A percentile compares a stretch with the other conserved stretches of the same genome.
These are phyloP conservation scores for Ophiobolus disseminans DNA, from an alignment of 2,329 filamentous ascomycete species.

Conservation along the genomic window DNA sequence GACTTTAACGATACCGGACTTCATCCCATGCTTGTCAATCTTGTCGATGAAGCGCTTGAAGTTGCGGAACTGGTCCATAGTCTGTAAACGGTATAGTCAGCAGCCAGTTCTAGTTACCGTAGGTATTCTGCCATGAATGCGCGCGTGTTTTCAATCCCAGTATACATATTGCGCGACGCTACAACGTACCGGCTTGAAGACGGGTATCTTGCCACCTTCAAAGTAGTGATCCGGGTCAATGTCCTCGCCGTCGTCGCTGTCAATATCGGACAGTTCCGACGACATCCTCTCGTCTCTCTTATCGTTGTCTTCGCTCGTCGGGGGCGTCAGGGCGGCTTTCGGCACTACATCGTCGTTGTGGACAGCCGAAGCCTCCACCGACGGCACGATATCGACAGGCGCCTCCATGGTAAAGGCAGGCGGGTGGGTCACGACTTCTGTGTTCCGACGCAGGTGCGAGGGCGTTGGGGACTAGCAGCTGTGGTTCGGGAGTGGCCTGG, in stretches of 20 bases:
- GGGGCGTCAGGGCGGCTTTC: constrained; percentile 57
- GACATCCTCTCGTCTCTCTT: constrained; percentile 54
- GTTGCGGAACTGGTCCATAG: constrained; percentile 92
- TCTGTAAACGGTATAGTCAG: constrained; percentile 54
- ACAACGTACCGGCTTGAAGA: constrained; percentile 81
- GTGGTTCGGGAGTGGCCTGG: constrained; percentile 33
- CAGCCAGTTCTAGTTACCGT: not conserved
- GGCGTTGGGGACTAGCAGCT: constrained; percentile 31
- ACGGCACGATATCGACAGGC: constrained; percentile 39
- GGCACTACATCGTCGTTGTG: constrained; percentile 35
- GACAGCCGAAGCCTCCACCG: constrained; percentile 38
- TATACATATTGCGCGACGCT: constrained; percentile 4
- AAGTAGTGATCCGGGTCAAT: constrained; percentile 88
- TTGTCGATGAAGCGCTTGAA: constrained; percentile 92
- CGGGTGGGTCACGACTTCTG: constrained; percentile 12
- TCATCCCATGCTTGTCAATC: constrained; percentile 95
- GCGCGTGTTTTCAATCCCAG: constrained; percentile 9
- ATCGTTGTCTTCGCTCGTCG: constrained; percentile 60
- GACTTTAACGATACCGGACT: constrained; percentile 94
- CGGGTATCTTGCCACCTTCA: constrained; percentile 79
- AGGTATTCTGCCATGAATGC: constrained; percentile 2
- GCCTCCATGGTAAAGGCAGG: constrained; percentile 34
- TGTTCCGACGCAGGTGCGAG: constrained; percentile 26
- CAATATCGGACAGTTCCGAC: constrained; percentile 57
- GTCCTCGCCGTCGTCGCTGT: constrained; percentile 65